Evolutionary conservation across 2,329 filamentous ascomycete genomes (phyloP), one percentile per base, ranked within the genome.

Genomic region (Metarhizium sp.): DNA sequence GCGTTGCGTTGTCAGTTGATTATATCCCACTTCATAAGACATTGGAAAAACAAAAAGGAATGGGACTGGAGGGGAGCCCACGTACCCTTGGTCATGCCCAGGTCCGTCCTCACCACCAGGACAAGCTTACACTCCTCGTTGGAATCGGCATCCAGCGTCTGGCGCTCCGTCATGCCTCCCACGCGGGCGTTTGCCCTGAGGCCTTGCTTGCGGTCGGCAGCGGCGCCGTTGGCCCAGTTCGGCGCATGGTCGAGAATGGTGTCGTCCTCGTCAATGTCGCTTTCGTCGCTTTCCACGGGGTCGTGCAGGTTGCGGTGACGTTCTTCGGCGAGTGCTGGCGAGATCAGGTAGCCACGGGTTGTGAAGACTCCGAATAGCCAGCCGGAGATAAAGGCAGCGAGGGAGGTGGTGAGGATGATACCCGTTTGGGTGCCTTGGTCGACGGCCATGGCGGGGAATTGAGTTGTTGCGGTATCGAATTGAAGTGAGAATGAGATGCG

Each of bases 51-150:
- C 25, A 25, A 25, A 25, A 14, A 13, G n/a, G 6, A 16, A n/a
- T 38, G 29, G 40, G 11, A 20, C 2, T 38, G 11, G 20, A 29
- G 11, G 8, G 25, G 2, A 25, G 18, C 20, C n/a, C 18, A 18
- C 77, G 46, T 76, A 94, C 92, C 92, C 75, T 96, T 97, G 10
- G 88, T 94, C 94, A 99, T 99, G 64, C 92, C 92, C 64, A 99
- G 73, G 74, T 99, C 94, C 18, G 90, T 96, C 67, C 94, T 78
- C 55, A 97, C 92, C 4, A 96, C 90, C 38, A 99, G 76, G 14
- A 96, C 90, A 56, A 97, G 78, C 75, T 97, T 97, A 76, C 92
- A 96, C 71, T 96, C 92, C 71, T 96, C 92, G 29, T 75, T 78
- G 43, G 62, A 67, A 29, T 70, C 63, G 56, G 62, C 51, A 25